Base-by-base conservation (phyloP, 208 protist genomes). In the Tritrichomonas foetus region DNA sequence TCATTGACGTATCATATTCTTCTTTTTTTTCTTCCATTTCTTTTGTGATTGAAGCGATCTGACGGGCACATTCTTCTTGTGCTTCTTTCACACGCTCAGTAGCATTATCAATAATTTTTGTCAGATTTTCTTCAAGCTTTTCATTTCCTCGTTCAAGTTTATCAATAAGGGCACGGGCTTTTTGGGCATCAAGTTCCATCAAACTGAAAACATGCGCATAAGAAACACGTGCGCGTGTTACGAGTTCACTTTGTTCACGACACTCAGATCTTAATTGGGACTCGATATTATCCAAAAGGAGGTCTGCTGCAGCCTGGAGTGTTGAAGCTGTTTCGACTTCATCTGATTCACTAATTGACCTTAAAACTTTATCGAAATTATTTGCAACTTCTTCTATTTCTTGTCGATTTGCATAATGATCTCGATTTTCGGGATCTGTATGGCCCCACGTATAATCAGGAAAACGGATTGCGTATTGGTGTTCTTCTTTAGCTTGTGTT, bases 11-110 rank as follows among this genome's bases (percentile, higher is more conserved):
- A 27, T 89, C 78, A 16, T 89, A 89, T 89, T 89, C 78, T 57
- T 89, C 78, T 89, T 89, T 89, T n/a, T 89, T 89, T 33, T 44
- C 78, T 41, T 89, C 47, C 47, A 89, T 57, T 61, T 89, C 78
- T 50, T 89, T 25, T 27, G 53, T 89, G 30, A 61, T 57, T 39
- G 53, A 22, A 3, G 41, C 20, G 39, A 89, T 89, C 57, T 89
- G 78, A 0, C 47, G 8, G 11, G 41, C 78, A 57, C 47, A 89
- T 39, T 89, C 78, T 57, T 89, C 78, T 61, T 49, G 0, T 39
- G 78, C 78, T 53, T 89, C 78, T 33, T 57, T 89, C 0, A 89
- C 47, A 61, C 78, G 78, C 20, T 89, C 78, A 39, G 78, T 57
- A 33, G 78, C 44, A n/a, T 16, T 89, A 89, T 53, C 41, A 16